Evolutionary conservation across 2,329 filamentous ascomycete genomes (phyloP).

Genomic region (Aspergillus luchuensis): DNA sequence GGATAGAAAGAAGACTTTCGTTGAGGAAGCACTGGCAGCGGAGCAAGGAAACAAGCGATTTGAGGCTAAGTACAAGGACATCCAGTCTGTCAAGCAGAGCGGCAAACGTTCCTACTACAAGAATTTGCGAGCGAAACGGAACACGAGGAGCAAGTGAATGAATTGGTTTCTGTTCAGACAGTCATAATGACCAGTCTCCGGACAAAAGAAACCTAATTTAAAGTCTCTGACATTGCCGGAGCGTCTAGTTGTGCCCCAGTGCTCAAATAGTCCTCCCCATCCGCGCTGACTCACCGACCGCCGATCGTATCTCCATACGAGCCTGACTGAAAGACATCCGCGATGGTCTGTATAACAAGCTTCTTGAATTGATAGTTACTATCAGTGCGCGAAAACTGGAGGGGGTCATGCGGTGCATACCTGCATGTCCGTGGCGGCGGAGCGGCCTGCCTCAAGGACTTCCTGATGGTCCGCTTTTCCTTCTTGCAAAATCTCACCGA

Average conservation of each 20-base stretch:
- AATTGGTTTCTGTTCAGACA: not conserved
- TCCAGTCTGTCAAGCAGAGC: constrained; percentile 78
- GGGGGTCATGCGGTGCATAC: constrained; percentile 34
- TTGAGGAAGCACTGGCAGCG: constrained; percentile 76
- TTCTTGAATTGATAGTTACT: constrained; percentile 33
- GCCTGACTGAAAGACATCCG: constrained; percentile 29
- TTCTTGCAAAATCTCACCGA: constrained; percentile 58
- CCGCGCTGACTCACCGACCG: not conserved
- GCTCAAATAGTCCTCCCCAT: not conserved
- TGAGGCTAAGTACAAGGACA: constrained; percentile 82
- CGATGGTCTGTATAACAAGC: constrained; percentile 39
- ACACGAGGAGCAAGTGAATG: constrained; percentile 29
- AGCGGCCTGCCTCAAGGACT: constrained; percentile 62
- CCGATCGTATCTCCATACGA: not conserved
- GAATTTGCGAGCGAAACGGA: constrained; percentile 65
- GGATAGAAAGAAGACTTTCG: constrained; percentile 81
- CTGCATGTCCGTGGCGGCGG: constrained; percentile 66
- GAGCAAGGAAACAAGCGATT: constrained; percentile 71
- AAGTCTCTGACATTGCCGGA: not conserved
- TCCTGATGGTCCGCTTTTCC: constrained; percentile 67
- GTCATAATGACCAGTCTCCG: not conserved
- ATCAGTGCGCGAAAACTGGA: not conserved
- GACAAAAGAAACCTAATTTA: not conserved
- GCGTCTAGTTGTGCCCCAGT: not conserved
- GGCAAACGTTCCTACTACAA: constrained; percentile 92